Evolutionary conservation across 1,284 basidiomycete species (phyloP), one percentile per base, ranked within the genome.

Genomic region (Marasmius tenuissimus): DNA sequence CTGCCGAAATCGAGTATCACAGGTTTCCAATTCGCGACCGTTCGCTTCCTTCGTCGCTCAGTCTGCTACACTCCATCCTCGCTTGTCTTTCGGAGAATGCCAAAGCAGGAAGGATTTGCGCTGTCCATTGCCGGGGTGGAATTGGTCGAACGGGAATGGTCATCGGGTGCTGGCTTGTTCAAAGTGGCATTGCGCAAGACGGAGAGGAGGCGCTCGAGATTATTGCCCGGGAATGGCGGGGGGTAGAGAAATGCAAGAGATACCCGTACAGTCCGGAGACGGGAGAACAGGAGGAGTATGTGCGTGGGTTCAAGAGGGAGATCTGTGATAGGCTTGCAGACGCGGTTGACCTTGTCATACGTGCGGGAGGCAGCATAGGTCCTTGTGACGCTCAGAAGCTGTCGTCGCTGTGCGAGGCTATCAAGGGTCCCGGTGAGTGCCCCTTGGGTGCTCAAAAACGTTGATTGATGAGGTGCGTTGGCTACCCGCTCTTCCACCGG

Each of bases 191-290:
- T 48, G 88, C 85, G 42, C 75, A 76, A 64, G 81, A 85, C 66
- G 89, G 89, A 8, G 79, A 79, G 61, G 85, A 87, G 62, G 89
- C 89, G 4, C 73, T 91, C 27, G 70, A 76, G 10, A 80, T 87
- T 61, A 86, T 92, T 66, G 87, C 84, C 12, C 71, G 78, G 59
- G 84, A 90, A 66, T 92, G 90, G 90, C 81, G 83, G 69, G 81
- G 79, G 3, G 89, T 92, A 53, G 89, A 88, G 73, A 92, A 92
- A 76, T 89, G 82, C 76, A 84, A 81, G 59, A 79, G 87, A 8
- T 91, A 85, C 73, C 88, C 88, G 1, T 81, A 85, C 69, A 88
- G 85, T 67, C 89, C 90, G n/a, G 89, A 92, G 76, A 92, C 89
- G 0, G 88, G 88, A 11, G 80, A 86, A 1, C 89, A 91, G 72